Evolutionary conservation across 148 eudicot species (phyloP), one percentile per base, ranked within the genome.

Genomic region (Amaranthus palmeri): DNA sequence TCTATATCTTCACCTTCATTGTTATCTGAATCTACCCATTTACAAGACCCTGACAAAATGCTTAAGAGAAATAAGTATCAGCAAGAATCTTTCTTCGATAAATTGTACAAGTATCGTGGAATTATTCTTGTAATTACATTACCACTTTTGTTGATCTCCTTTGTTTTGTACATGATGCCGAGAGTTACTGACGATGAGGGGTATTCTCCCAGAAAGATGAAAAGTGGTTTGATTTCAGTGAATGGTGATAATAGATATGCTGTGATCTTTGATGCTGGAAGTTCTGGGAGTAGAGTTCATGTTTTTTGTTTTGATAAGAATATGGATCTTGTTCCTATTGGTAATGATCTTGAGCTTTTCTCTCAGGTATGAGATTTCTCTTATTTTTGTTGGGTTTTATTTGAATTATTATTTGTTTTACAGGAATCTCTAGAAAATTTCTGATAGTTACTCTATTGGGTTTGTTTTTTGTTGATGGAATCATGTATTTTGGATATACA

Each of bases 251-350:
- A 76, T 70, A 50, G 78, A 0, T 95, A 85, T 59, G 99, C 97
- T 7, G 99, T 95, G 51, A 85, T 95, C 25, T 95, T 95, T 72
- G 97, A 95, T 77, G 99, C 97, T 7, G 99, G 99, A 4, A 95
- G 99, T 67, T 86, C 92, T 7, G 99, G 99, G 14, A 95, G 97
- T 72, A 76, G 99, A 55, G 99, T 95, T n/a, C 99, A 95, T 76
- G 99, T 95, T 10, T 95, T 92, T 75, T 87, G 96, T 76, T 95
- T 95, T 53, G 91, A 95, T 68, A 14, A 76, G 61, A 79, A 88
- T 71, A 78, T 95, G 75, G 88, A 95, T 87, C 99, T 95, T 66
- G 90, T 95, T 15, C 96, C 86, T 49, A 90, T 87, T 76, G 91
- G 86, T 12, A 61, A 76, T 56, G 87, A 81, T 49, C 85, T 86